A percentile compares a stretch with the other conserved stretches of the same genome.
These are phyloP conservation scores for Clarireedia monteithiana DNA, from an alignment of 2,329 filamentous ascomycete species.

Conservation along the genomic window DNA sequence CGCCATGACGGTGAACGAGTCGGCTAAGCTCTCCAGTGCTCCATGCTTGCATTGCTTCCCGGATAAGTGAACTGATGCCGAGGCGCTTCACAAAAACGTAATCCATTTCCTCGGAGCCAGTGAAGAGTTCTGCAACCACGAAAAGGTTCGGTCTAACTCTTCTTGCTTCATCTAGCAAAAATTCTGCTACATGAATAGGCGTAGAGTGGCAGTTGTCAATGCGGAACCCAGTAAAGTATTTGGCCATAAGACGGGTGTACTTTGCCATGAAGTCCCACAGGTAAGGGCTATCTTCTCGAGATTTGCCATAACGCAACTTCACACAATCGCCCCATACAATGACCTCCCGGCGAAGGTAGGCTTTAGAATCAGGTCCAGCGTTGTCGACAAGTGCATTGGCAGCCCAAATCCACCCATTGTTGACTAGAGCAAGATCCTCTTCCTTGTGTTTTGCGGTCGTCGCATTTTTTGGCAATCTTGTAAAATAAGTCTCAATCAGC, in stretches of 20 bases:
- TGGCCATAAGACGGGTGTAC: constrained; percentile 87
- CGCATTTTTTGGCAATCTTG: constrained; percentile 72
- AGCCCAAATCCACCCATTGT: constrained; percentile 99
- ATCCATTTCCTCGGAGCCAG: constrained; percentile 90
- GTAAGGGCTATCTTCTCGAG: constrained; percentile 79
- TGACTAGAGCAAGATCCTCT: constrained; percentile 73
- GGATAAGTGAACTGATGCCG: constrained; percentile 83
- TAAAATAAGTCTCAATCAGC: constrained; percentile 92
- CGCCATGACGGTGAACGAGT: constrained; percentile 87
- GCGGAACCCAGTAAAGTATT: constrained; percentile 89
- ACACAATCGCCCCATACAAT: constrained; percentile 99
- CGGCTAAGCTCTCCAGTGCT: constrained; percentile 87
- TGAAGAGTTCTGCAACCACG: constrained; percentile 91
- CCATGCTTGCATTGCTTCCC: constrained; percentile 98
- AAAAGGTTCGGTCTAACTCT: constrained; percentile 80
- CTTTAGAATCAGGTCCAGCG: constrained; percentile 78
- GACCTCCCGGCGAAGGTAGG: constrained; percentile 93
- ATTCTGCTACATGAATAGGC: constrained; percentile 86
- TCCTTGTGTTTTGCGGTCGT: constrained; percentile 68
- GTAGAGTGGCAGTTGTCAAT: constrained; percentile 99
- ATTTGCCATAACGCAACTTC: constrained; percentile 81
- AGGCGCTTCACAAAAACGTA: constrained; percentile 92
- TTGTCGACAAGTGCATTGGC: constrained; percentile 92
- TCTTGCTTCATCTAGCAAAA: constrained; percentile 90
- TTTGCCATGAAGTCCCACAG: constrained; percentile 94